Evolutionary conservation across 257 asterid species (phyloP), one percentile per base, ranked within the genome.

Genomic region (Primulina tabacum): DNA sequence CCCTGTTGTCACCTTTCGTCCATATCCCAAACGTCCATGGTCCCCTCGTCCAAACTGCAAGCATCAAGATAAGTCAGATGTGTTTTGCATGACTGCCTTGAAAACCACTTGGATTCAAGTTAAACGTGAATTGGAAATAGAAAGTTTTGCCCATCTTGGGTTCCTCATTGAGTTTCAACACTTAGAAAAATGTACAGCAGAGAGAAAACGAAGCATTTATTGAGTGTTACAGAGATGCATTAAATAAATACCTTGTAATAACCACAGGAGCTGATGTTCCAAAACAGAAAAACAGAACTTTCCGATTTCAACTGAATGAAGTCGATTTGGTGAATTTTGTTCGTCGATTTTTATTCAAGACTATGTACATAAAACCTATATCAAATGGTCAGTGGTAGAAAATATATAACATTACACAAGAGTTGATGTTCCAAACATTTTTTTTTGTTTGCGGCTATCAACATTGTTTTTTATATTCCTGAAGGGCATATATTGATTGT

Each of bases 21-120:
- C 99, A 53, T 94, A 94, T 37, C 97, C 99, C 65, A 94, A 79
- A 47, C 99, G 96, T n/a, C 99, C 99, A 62, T 94, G 99, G 81
- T 94, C 99, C 35, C 99, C 99, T 73, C 99, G 83, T 20, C 99
- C 99, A 58, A 89, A 91, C 97, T 94, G 95, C 71, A 71, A 75
- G 73, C 47, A n/a, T 28, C 68, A 57, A 38, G 50, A 80, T 67
- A 52, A 47, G 21, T 43, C 8, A 24, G n/a, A 38, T 20, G 43
- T 24, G 14, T n/a, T 53, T 59, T 60, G 12, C 12, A 65, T 12
- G 37, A 34, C 52, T 30, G 1, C 50, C 28, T 18, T 9, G 34
- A 63, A 56, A 47, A 33, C 11, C 26, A 29, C 33, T 56, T 9
- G 17, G 61, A 24, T 17, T 26, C 52, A 12, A 9, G 50, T 37